These are phyloP conservation scores for Penicillium daleae DNA, from an alignment of 495 filamentous ascomycete species.

Conservation along the genomic window DNA sequence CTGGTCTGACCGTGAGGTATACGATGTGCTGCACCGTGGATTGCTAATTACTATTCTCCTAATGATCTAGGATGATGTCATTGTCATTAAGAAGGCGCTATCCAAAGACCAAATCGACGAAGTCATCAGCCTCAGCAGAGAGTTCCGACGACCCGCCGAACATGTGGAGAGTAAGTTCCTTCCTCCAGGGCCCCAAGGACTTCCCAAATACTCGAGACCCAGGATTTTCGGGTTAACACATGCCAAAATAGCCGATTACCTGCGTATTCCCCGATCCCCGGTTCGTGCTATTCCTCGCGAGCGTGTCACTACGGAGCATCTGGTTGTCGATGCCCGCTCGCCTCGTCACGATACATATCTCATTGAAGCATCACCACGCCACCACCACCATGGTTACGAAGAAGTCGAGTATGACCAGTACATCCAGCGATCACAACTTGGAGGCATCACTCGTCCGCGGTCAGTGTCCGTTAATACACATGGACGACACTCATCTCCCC, in stretches of 20 bases:
- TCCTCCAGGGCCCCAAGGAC: background rate
- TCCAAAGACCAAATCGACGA: conserved; percentile 90
- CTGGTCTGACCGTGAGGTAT: background rate
- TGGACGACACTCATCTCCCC: conserved; percentile 40
- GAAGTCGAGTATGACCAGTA: conserved; percentile 29
- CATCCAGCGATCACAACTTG: conserved; percentile 24
- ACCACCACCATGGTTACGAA: conserved; percentile 30
- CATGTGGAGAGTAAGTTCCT: conserved; percentile 36
- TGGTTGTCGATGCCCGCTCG: conserved; percentile 32
- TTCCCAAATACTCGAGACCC: background rate
- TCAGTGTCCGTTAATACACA: conserved; percentile 45
- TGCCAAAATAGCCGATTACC: conserved; percentile 31
- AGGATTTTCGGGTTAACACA: background rate
- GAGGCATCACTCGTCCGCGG: conserved; percentile 37
- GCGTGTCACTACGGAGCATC: conserved; percentile 35
- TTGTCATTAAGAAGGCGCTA: conserved; percentile 79
- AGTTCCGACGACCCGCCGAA: conserved; percentile 47
- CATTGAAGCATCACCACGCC: conserved; percentile 38
- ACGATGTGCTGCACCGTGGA: background rate
- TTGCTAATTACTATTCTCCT: background rate
- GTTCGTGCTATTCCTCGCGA: conserved; percentile 29
- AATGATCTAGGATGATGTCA: conserved; percentile 64
- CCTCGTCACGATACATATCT: conserved; percentile 35
- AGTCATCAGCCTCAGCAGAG: conserved; percentile 77
- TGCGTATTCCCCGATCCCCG: conserved; percentile 35